Percentiles rank a stretch among this genome's conserved stretches.
Evolutionary conservation across 371 early-diverging fungal species (phyloP).

Genomic region (Circinella minor): DNA sequence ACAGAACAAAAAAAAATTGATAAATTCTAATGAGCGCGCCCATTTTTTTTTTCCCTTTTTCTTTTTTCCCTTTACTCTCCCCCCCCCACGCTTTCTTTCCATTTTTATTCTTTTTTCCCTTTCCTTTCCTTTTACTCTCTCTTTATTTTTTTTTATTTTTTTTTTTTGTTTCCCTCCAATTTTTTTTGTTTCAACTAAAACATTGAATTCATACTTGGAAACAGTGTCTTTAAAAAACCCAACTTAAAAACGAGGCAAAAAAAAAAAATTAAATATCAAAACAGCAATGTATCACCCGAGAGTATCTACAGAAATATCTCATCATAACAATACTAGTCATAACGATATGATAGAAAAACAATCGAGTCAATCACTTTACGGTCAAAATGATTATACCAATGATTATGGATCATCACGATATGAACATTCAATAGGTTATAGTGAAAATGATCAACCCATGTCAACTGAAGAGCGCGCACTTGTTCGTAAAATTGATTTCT

Average conservation of each 20-base stretch:
- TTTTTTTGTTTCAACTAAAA: neutral
- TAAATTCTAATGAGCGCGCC: no score
- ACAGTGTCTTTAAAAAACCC: no score
- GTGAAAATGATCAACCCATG: slow-evolving; percentile 23
- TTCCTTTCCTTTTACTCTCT: slow-evolving; percentile 8
- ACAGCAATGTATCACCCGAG: slow-evolving; percentile 11
- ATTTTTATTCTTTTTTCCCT: slow-evolving; percentile 15
- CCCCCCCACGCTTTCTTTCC: neutral
- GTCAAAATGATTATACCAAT: slow-evolving; percentile 13
- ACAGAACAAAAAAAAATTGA: no score
- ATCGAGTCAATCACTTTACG: slow-evolving; percentile 24
- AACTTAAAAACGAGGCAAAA: no score
- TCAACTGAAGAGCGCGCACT: slow-evolving; percentile 40
- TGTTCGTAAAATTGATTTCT: slow-evolving; percentile 41
- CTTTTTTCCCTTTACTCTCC: slow-evolving; percentile 15
- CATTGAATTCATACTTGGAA: neutral
- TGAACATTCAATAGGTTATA: slow-evolving; percentile 11
- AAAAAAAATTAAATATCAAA: no score
- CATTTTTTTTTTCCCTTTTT: neutral
- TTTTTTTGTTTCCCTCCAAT: slow-evolving; percentile 5
- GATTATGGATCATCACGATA: slow-evolving; percentile 8
- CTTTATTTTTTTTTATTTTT: slow-evolving; percentile 8
- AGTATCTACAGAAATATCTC: neutral
- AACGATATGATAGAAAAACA: slow-evolving; percentile 22
- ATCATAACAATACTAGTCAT: slow-evolving; percentile 1